Conservation (phyloP, 1,284 basidiomycete genomes). For the Marasmius oreades region DNA sequence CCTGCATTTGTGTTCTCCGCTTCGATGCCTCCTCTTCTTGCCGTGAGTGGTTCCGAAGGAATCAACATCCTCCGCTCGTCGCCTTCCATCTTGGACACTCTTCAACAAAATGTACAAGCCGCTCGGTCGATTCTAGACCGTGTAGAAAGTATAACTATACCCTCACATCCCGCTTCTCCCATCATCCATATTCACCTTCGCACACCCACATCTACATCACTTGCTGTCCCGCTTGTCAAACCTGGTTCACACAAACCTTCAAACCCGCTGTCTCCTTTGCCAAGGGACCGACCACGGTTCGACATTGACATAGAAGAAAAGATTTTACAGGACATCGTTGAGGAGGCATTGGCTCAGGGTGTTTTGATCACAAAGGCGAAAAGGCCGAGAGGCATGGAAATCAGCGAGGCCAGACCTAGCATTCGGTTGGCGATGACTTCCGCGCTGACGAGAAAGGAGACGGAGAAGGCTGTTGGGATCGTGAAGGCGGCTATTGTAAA, state of each 20-base stretch:
- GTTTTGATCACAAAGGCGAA: constrained; percentile 83
- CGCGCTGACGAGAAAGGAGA: constrained; percentile 84
- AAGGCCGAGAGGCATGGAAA: constrained; percentile 79
- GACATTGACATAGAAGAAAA: constrained; percentile 74
- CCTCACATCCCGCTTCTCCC: constrained; percentile 82
- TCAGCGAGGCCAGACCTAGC: constrained; percentile 80
- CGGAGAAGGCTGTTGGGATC: constrained; percentile 81
- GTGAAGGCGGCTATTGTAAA: constrained; percentile 77
- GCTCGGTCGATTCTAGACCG: constrained; percentile 79
- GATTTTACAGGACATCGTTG: constrained; percentile 84
- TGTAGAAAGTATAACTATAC: constrained; percentile 78
- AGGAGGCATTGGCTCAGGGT: constrained; percentile 74
- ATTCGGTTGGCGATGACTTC: constrained; percentile 81
- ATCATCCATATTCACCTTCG: constrained; percentile 84
- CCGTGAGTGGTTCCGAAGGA: constrained; percentile 83
- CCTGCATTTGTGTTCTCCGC: constrained; percentile 96
- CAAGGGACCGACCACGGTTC: constrained; percentile 34
- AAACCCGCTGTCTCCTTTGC: constrained; percentile 40
- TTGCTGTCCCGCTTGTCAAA: constrained; percentile 13
- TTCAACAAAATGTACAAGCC: constrained; percentile 80
- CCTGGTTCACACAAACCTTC: constrained; percentile 30
- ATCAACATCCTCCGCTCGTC: constrained; percentile 75
- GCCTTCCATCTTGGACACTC: constrained; percentile 69
- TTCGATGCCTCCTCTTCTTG: constrained; percentile 87
- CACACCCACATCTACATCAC: constrained; percentile 26